Evolutionary conservation across 225 moss, liverwort and hornwort genomes (phyloP).

Genomic region (Marchantia paleacea): DNA sequence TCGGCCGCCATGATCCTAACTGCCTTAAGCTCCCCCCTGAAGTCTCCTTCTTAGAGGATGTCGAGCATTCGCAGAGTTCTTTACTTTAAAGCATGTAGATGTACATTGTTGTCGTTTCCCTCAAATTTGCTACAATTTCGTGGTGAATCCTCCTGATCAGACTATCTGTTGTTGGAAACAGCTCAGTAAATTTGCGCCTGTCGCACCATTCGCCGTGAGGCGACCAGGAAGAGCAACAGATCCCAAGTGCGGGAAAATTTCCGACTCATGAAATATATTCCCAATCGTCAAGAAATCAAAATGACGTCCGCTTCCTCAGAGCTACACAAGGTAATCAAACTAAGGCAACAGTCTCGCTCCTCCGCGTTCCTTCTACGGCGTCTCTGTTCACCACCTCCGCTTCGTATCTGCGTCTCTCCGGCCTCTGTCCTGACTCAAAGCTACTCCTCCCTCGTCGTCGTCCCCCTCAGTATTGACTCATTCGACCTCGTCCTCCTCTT

Average conservation of each 20-base stretch:
- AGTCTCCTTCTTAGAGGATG: neutral
- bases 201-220: neutral
- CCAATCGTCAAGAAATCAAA: neutral
- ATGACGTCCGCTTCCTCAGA: neutral
- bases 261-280: neutral
- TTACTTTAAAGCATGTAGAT: neutral
- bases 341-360: neutral
- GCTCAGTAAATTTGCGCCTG: neutral
- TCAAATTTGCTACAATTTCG: neutral
- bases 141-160: neutral
- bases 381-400: constrained; percentile 2
- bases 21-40: neutral
- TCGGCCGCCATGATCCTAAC: constrained; percentile 30
- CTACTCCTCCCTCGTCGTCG: too few species aligned
- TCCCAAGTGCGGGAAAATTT: neutral
- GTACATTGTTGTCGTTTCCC: constrained; percentile 5
- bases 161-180: too few species aligned
- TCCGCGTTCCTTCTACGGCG: neutral
- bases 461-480: neutral
- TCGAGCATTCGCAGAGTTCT: neutral
- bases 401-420: neutral
- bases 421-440: neutral
- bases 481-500: neutral
- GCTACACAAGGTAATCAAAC: too few species aligned
- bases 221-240: neutral